Evolutionary conservation across 495 filamentous ascomycete genomes (phyloP), one percentile per base, ranked within the genome.

Genomic region (Tuber melanosporum): DNA sequence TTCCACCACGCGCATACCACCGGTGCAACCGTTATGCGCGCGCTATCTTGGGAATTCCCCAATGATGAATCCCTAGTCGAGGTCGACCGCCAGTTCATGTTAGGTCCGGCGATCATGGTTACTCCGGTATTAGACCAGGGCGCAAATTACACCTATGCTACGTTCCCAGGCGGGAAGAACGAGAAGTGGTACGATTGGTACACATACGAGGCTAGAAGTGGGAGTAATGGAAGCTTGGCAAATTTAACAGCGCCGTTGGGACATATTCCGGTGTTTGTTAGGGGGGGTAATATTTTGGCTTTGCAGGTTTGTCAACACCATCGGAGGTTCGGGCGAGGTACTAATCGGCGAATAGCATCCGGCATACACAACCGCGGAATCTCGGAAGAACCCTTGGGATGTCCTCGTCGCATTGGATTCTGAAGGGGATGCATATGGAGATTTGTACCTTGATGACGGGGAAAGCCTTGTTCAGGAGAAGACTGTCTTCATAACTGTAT

Each of bases 161-260:
- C 94, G 12, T 95, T 97, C 83, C 93, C 93, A 0, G 92, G 93
- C 5, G 89, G 86, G 6, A 82, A 87, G 2, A 90, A 89, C 7
- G 87, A 89, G 42, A 74, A 90, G 14, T 97, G 92, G 90, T 97
- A 95, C 77, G 93, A 96, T 82, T 95, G 92, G 92, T 94, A 95
- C 83, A 90, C 86, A 22, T 86, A 89, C 52, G 85, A 85, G 1
- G 84, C 85, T 0, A 86, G 93, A 4, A 78, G 85, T 8, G 90
- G 88, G 1, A 44, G 86, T 71, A 82, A 88, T 0, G 90, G 90
- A 8, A 85, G 90, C 75, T 94, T 94, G 77, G 88, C 90, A 3
- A 94, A 91, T 0, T 91, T 95, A 73, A 84, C 87, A 20, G 93
- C 93, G 3, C 92, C 92, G 0, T 85, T 95, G 17, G 91, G 91